phyloP scores from a whole-genome alignment of 768 basidiomycete genomes.

The Glaciozyma antarctica region DNA sequence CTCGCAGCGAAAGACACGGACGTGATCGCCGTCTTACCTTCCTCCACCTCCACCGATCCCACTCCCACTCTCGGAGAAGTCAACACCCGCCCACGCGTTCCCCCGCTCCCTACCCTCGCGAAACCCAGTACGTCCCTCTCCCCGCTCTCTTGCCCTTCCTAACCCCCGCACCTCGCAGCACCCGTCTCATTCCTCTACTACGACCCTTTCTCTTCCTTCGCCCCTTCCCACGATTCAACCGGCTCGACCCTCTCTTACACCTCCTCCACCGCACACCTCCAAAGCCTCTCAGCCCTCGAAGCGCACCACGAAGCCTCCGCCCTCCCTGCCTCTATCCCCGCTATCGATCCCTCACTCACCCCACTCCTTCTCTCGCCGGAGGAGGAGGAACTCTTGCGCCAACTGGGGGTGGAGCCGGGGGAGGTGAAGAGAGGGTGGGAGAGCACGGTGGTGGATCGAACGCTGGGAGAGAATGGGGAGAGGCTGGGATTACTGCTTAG shows the following conservation, averaged over 20 bases:
- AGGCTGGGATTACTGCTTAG: too few species aligned
- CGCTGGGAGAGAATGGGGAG: too few species aligned
- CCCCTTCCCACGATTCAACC: slow-evolving; percentile 27
- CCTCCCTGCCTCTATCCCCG: too few species aligned
- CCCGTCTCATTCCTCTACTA: slow-evolving; percentile 19
- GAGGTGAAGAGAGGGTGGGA: too few species aligned
- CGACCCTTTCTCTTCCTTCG: slow-evolving; percentile 20
- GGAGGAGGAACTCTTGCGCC: too few species aligned
- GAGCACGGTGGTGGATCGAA: too few species aligned
- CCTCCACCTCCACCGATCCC: too few species aligned
- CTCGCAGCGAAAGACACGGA: slow-evolving; percentile 13
- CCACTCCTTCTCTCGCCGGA: too few species aligned
- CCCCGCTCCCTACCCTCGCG: not conserved
- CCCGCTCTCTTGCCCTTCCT: not conserved
- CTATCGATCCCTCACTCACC: too few species aligned
- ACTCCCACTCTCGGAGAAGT: not conserved
- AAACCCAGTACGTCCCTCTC: not conserved
- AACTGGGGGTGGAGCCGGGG: too few species aligned
- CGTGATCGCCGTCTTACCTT: not conserved
- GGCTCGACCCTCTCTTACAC: slow-evolving; percentile 14
- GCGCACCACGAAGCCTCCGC: too few species aligned
- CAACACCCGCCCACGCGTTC: not conserved
- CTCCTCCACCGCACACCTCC: slow-evolving; percentile 1
- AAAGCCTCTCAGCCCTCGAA: too few species aligned
- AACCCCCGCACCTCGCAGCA: not conserved